Evolutionary conservation across 1,284 basidiomycete genomes (phyloP), one percentile per base, ranked within the genome.

Genomic region (Apiotrichum siamense): DNA sequence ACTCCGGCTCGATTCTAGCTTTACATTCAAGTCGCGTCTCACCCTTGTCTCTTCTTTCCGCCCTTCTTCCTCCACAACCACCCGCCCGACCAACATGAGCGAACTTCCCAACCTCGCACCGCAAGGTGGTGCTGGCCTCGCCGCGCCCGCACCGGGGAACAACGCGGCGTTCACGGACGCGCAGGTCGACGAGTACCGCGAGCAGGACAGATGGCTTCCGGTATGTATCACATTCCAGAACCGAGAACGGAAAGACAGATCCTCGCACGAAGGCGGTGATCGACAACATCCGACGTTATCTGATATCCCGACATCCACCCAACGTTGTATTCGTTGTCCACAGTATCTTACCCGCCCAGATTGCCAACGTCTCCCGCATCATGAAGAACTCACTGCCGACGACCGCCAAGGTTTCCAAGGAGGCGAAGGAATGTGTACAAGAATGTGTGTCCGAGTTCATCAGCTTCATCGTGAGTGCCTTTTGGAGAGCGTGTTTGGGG

Each of bases 361-460:
- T 97, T 58, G 92, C 92, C 45, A 97, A 97, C 70, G 91, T 97
- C 13, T 85, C 89, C 17, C 81, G 92, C 4, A 92, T 97, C 64
- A 97, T 97, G 92, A 96, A 96, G 69, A 77, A 83, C 31, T 80
- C 87, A 3, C 83, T 97, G 3, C 92, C 92, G 0, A 78, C 83
- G 2, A 88, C 87, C n/a, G 89, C 91, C 20, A 97, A 97, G 76
- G 93, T 97, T 62, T 88, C 90, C 3, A 94, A 94, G 72, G 92
- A 96, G 74, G 89, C 92, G 23, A 97, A 97, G 72, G 91, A 96
- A 74, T 91, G 87, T 72, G 88, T 96, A 41, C 92, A 96, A 73
- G 90, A 94, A 74, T 94, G 90, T 74, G 89, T 94, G 44, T 91
- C 87, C 36, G 93, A 97, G 77, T 92, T 94, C 75, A 96, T 97